Conservation (phyloP, 371 early-diverging fungal species). For the Smittium culicis region DNA sequence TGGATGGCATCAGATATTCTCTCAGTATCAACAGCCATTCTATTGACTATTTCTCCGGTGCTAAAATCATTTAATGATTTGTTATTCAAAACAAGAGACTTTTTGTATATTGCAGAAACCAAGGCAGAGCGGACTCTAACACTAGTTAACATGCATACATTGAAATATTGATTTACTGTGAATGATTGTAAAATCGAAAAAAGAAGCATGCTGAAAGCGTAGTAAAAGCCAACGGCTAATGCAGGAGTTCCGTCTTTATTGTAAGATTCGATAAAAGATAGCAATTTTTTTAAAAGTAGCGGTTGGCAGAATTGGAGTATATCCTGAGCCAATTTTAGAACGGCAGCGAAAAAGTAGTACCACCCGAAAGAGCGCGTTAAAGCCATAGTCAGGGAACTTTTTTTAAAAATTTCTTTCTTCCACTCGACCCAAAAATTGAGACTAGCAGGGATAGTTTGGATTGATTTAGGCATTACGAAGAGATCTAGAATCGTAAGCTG, state of each 20-base stretch:
- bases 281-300: conserved; percentile 48
- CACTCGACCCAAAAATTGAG: conserved; percentile 46
- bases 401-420: conserved; percentile 37
- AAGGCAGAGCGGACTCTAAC: conserved; percentile 66
- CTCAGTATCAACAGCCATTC: conserved; percentile 69
- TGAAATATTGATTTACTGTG: conserved; percentile 81
- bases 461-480: conserved; percentile 47
- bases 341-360: conserved; percentile 34
- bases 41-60: conserved; percentile 69
- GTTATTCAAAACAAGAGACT: conserved; percentile 62
- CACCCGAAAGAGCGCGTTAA: conserved; percentile 43
- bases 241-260: conserved; percentile 29
- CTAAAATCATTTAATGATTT: conserved; percentile 60
- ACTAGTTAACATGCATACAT: conserved; percentile 55
- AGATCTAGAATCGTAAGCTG: conserved; percentile 64
- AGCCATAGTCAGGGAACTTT: conserved; percentile 57
- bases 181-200: conserved; percentile 61
- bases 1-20: conserved; percentile 44
- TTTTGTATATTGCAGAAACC: conserved; percentile 74
- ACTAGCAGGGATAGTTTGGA: conserved; percentile 47
- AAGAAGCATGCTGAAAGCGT: conserved; percentile 51
- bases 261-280: conserved; percentile 46
- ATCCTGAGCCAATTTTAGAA: conserved; percentile 61
- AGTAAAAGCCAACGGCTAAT: conserved; percentile 37
- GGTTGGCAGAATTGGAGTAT: conserved; percentile 70